These are phyloP conservation scores for Glycine latifolia DNA, from an alignment of 306 rosid genomes.

Conservation along the genomic window DNA sequence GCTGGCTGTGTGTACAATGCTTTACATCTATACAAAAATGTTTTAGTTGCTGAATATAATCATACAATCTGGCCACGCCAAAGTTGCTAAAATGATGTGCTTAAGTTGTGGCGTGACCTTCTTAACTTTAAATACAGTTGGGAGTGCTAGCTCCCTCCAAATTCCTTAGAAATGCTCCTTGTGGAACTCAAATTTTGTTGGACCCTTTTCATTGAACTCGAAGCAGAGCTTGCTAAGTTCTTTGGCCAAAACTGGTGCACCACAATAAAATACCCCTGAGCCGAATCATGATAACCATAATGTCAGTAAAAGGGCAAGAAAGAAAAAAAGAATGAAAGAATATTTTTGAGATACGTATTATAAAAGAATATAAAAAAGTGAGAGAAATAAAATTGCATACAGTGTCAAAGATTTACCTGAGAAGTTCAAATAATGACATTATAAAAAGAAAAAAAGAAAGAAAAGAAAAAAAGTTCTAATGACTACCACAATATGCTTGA, in stretches of 20 bases:
- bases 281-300: constrained; percentile 42
- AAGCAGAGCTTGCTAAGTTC: constrained; percentile 91
- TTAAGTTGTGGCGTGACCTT: constrained; percentile 39
- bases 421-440: background rate
- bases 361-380: background rate
- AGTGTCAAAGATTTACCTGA: background rate
- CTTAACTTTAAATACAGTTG: constrained; percentile 18
- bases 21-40: constrained; percentile 47
- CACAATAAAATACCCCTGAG: constrained; percentile 96
- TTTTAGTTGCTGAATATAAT: constrained; percentile 33
- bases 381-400: background rate
- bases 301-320: constrained; percentile 28
- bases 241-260: constrained; percentile 95
- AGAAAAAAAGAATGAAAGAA: background rate
- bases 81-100: constrained; percentile 38
- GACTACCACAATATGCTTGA: background rate
- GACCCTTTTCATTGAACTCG: constrained; percentile 95
- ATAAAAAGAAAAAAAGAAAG: background rate
- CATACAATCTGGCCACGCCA: constrained; percentile 43
- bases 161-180: constrained; percentile 87
- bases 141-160: constrained; percentile 1
- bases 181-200: constrained; percentile 97
- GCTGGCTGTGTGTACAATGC: constrained; percentile 57
- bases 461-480: background rate
- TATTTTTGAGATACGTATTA: background rate